Percentiles rank a stretch among this genome's conserved stretches.
These are phyloP conservation scores for Saccharomycopsis malanga DNA, from an alignment of 805 yeast genomes.

Conservation along the genomic window DNA sequence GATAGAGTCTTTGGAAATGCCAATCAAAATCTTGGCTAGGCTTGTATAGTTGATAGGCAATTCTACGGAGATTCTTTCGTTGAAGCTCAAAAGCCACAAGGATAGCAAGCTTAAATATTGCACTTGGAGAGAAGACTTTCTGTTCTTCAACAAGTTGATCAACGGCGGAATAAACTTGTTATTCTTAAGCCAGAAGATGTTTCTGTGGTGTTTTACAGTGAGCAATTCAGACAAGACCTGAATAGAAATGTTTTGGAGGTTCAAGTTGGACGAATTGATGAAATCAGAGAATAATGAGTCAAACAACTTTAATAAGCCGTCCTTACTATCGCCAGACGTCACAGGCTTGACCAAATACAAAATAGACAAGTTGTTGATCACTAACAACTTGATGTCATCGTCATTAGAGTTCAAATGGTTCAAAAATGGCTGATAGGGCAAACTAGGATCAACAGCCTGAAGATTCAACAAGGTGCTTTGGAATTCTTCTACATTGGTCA, in stretches of 20 bases:
- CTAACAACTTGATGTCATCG: conserved; percentile 47
- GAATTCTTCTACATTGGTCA: conserved; percentile 29
- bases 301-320: conserved; percentile 34
- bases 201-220: conserved; percentile 46
- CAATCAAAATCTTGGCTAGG: conserved; percentile 41
- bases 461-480: conserved; percentile 16
- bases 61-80: conserved; percentile 40
- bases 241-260: conserved; percentile 52
- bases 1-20: conserved; percentile 68
- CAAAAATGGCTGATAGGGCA: conserved; percentile 48
- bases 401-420: conserved; percentile 49
- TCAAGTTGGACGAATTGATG: conserved; percentile 34
- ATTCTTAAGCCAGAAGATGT: conserved; percentile 41
- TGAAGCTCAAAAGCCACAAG: conserved; percentile 83
- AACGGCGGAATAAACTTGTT: conserved; percentile 42
- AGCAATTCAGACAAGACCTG: conserved; percentile 62
- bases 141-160: conserved; percentile 38
- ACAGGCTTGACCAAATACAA: conserved; percentile 34
- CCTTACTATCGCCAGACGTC: conserved; percentile 25
- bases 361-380: conserved; percentile 47
- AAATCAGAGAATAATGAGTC: conserved; percentile 29
- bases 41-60: conserved; percentile 48
- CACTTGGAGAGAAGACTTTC: conserved; percentile 51
- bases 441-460: conserved; percentile 23
- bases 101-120: conserved; percentile 73